Conservation (phyloP, 2,329 filamentous ascomycete species). For the Trichoderma sp. region DNA sequence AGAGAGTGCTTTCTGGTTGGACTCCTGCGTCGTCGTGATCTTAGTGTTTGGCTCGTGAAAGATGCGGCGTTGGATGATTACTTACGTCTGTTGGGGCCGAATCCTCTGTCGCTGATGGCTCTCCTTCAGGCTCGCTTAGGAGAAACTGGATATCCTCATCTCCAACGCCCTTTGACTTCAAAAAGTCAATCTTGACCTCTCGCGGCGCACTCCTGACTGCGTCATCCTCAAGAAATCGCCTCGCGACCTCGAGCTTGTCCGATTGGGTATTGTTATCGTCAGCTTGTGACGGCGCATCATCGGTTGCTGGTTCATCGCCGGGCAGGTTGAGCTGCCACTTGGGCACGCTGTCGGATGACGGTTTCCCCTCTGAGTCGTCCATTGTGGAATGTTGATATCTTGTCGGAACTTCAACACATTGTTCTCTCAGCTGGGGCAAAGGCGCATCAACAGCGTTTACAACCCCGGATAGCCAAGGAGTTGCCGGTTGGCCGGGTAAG, state of each 20-base stretch:
- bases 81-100: conserved; percentile 13
- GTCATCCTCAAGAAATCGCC: conserved; percentile 75
- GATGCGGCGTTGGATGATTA: background rate
- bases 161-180: conserved; percentile 75
- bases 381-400: conserved; percentile 32
- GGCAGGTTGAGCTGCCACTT: conserved; percentile 39
- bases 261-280: conserved; percentile 30
- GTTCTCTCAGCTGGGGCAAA: conserved; percentile 6
- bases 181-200: conserved; percentile 75
- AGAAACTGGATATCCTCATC: conserved; percentile 70
- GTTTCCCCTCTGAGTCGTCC: conserved; percentile 41
- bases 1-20: conserved; percentile 6
- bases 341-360: conserved; percentile 36
- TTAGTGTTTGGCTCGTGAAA: background rate
- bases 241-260: conserved; percentile 63
- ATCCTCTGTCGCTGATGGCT: background rate
- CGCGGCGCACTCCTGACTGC: conserved; percentile 68
- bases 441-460: conserved; percentile 11
- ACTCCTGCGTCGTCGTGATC: background rate
- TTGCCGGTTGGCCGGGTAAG: conserved; percentile 28
- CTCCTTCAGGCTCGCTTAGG: conserved; percentile 45
- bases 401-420: background rate
- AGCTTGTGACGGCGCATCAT: conserved; percentile 31
- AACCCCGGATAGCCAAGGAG: background rate
- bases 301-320: conserved; percentile 28